Percentiles rank a stretch among this genome's conserved stretches.
Evolutionary conservation across 106 monocot species (phyloP).

Genomic region (Apostasia shenzhenica): DNA sequence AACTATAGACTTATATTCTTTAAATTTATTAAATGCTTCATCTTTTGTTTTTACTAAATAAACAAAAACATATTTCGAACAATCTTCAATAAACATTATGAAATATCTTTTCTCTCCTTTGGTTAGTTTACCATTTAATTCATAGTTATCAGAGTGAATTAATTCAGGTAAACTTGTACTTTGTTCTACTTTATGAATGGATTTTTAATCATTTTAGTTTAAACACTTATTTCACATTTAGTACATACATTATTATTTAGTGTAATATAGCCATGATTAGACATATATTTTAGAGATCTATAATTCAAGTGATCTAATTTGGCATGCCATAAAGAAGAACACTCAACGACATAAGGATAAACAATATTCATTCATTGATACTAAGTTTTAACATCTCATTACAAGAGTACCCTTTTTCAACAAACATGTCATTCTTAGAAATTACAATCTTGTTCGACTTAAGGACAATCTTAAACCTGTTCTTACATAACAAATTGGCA

Average conservation of each 20-base stretch:
- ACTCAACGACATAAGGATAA: neutral
- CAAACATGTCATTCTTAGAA: neutral
- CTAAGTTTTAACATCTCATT: slow-evolving; percentile 7
- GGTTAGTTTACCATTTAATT: slow-evolving; percentile 10
- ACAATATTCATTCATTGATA: slow-evolving; percentile 6
- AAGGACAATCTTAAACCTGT: slow-evolving; percentile 6
- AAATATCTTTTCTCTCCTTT: neutral
- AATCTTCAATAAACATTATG: slow-evolving; percentile 8
- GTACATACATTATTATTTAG: neutral
- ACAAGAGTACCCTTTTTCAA: slow-evolving; percentile 10
- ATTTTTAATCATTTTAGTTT: neutral
- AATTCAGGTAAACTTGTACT: neutral
- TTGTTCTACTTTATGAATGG: slow-evolving; percentile 1
- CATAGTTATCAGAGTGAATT: slow-evolving; percentile 14
- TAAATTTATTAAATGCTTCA: slow-evolving; percentile 5
- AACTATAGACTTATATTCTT: slow-evolving; percentile 4
- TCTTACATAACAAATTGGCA: slow-evolving; percentile 1
- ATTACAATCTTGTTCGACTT: neutral
- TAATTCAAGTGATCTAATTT: slow-evolving; percentile 13
- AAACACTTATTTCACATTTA: slow-evolving; percentile 12
- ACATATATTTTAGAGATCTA: neutral
- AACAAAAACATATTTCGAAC: no score
- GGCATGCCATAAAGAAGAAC: slow-evolving; percentile 10
- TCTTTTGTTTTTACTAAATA: no score
- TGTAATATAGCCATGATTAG: slow-evolving; percentile 3